Conservation (phyloP, 768 basidiomycete species). For the Pleurotus pulmonarius region DNA sequence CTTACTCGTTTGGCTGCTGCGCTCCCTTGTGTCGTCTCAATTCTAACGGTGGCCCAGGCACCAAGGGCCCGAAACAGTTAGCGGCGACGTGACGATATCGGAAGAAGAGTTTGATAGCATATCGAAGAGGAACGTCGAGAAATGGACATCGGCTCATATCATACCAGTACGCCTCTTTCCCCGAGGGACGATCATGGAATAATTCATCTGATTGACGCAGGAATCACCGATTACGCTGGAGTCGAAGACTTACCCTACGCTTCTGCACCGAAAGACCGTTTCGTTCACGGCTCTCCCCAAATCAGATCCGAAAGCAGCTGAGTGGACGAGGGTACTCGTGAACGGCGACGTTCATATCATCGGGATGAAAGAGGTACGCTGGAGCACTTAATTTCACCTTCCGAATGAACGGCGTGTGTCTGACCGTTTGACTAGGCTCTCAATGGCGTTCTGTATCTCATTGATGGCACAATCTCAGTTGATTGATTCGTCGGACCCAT, state of each 20-base stretch:
- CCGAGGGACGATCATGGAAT: neutral
- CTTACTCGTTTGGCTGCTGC: neutral
- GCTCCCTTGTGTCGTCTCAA: neutral
- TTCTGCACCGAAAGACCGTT: conserved; percentile 56
- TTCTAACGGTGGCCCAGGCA: conserved; percentile 42
- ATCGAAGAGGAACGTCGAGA: conserved; percentile 65
- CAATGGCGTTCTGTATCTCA: conserved; percentile 57
- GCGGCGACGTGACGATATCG: conserved; percentile 51
- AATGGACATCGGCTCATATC: conserved; percentile 62
- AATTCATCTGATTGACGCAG: conserved; percentile 20
- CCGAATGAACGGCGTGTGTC: neutral
- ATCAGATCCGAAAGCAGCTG: conserved; percentile 22
- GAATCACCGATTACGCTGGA: conserved; percentile 46
- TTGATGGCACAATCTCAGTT: conserved; percentile 46
- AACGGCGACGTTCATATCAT: conserved; percentile 54
- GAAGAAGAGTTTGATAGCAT: conserved; percentile 62
- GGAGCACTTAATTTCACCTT: neutral
- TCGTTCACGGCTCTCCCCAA: conserved; percentile 41
- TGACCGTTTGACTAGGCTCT: conserved; percentile 30
- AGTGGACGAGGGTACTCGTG: conserved; percentile 57
- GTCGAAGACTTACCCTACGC: conserved; percentile 47
- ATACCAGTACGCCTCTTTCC: conserved; percentile 22
- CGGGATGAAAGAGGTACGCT: conserved; percentile 55
- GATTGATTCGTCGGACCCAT: conserved; percentile 13
- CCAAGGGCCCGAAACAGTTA: conserved; percentile 40